Base-by-base conservation (phyloP, 2,329 filamentous ascomycete species). In the Trichoderma sp. region DNA sequence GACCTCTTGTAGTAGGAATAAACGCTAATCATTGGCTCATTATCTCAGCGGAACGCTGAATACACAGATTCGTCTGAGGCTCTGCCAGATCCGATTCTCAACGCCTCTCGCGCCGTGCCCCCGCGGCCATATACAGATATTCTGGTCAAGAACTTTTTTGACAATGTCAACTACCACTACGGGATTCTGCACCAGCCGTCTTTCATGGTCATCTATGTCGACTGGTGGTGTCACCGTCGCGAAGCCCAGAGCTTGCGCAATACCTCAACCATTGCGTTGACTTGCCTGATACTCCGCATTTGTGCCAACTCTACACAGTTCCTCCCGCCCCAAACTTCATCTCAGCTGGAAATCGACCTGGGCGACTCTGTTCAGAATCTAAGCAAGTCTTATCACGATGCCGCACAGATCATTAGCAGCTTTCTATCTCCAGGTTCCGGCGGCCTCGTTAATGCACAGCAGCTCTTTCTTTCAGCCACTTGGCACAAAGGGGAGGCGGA, bases 291-390 rank as follows among this genome's bases (percentile, higher is more conserved):
- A 5, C 65, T 68, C 20, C 65, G 65, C 11, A 68, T 68, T 17
- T 68, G 65, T 47, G 65, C 65, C 17, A 68, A 68, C 55, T 68
- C 65, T 20, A 47, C 65, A 30, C 65, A 68, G 17, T 68, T 68
- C 26, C 53, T 68, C 1, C 32, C 53, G 12, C n/a, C 23, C 9
- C 15, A 68, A 23, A n/a, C 17, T 6, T 59, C 50, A n/a, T 59
- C 28, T 13, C 65, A 68, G 13, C 55, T 68, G 0, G 65, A 68
- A 13, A 5, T 6, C 1, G 65, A 68, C 1, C 32, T 68, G 2
- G 65, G 65, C 1, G 65, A 68, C 17, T 68, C 65, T 9, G 28
- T 47, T 11, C 34, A 59, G 17, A 47, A 50, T 6, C 9, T 68
- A 3, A 68, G 65, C 53, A 59, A 59, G 11, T 7, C 47, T 11